phyloP scores from a whole-genome alignment of 768 basidiomycete genomes.

The Boletus subcaerulescens region DNA sequence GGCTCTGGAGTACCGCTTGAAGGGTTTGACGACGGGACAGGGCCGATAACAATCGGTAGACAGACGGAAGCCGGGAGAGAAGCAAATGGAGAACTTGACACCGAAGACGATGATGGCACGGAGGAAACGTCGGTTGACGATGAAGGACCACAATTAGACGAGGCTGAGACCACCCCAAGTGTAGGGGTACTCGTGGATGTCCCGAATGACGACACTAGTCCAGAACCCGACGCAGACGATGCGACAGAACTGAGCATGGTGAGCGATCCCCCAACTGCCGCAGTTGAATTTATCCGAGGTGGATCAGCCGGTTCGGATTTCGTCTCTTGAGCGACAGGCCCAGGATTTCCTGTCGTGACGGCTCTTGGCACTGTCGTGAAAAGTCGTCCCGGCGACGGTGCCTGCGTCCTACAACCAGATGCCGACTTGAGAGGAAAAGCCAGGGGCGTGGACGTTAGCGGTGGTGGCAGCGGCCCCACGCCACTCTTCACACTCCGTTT shows the following conservation, averaged over 20 bases:
- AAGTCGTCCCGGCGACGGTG: constrained; percentile 2
- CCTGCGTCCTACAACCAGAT: constrained; percentile 2
- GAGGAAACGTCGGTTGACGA: constrained; percentile 19
- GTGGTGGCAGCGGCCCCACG: constrained; percentile 58
- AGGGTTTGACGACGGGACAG: constrained; percentile 64
- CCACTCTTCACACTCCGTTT: constrained; percentile 72
- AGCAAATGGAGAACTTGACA: constrained; percentile 23
- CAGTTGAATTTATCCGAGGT: constrained; percentile 1
- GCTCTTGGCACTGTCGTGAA: constrained; percentile 6
- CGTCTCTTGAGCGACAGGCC: neutral
- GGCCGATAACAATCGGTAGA: constrained; percentile 74
- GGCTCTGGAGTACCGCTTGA: constrained; percentile 43
- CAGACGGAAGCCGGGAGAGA: constrained; percentile 45
- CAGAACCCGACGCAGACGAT: constrained; percentile 3
- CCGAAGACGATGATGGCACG: constrained; percentile 2
- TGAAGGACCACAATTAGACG: constrained; percentile 2
- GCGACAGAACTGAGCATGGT: neutral
- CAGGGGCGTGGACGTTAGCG: constrained; percentile 64
- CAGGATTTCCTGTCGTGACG: neutral
- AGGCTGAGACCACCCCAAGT: neutral
- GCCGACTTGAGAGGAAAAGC: constrained; percentile 40
- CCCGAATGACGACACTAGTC: constrained; percentile 1
- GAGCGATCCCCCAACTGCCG: neutral
- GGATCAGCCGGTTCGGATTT: constrained; percentile 8
- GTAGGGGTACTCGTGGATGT: constrained; percentile 20